A percentile compares a stretch with the other conserved stretches of the same genome.
Evolutionary conservation across 2,329 filamentous ascomycete genomes (phyloP).

Genomic region (Helicocarpus griseus): DNA sequence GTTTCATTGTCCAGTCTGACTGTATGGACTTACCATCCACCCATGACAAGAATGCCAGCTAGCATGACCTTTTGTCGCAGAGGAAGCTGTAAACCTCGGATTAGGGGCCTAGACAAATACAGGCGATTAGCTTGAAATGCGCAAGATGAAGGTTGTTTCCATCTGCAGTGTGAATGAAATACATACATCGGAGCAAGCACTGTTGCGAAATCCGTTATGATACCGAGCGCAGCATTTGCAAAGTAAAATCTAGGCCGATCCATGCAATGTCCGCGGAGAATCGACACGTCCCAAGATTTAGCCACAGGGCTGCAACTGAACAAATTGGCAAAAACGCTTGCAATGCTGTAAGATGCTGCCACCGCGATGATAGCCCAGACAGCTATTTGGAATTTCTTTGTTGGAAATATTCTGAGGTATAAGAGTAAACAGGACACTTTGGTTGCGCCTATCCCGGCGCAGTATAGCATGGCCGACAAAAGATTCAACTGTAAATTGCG

Average conservation of each 20-base stretch:
- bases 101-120: constrained; percentile 6
- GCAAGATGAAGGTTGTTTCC: no score
- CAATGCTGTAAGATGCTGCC: constrained; percentile 18
- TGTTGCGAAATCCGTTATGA: constrained; percentile 23
- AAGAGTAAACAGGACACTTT: constrained; percentile 24
- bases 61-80: constrained; percentile 22
- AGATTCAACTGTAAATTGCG: no score
- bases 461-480: constrained; percentile 23
- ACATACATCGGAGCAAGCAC: constrained; percentile 18
- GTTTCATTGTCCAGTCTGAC: neutral
- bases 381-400: constrained; percentile 15
- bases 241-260: constrained; percentile 23
- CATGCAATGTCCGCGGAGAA: constrained; percentile 17
- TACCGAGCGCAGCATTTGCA: constrained; percentile 20
- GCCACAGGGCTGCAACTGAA: constrained; percentile 20
- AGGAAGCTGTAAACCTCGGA: constrained; percentile 23
- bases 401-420: constrained; percentile 23
- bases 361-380: constrained; percentile 11
- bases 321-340: constrained; percentile 20
- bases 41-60: constrained; percentile 19
- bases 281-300: constrained; percentile 18
- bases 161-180: neutral
- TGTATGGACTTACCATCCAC: constrained; percentile 22
- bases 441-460: constrained; percentile 20
- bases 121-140: no score